Evolutionary conservation across 2,329 filamentous ascomycete genomes (phyloP).

Genomic region (Sodiomyces alkalinus): DNA sequence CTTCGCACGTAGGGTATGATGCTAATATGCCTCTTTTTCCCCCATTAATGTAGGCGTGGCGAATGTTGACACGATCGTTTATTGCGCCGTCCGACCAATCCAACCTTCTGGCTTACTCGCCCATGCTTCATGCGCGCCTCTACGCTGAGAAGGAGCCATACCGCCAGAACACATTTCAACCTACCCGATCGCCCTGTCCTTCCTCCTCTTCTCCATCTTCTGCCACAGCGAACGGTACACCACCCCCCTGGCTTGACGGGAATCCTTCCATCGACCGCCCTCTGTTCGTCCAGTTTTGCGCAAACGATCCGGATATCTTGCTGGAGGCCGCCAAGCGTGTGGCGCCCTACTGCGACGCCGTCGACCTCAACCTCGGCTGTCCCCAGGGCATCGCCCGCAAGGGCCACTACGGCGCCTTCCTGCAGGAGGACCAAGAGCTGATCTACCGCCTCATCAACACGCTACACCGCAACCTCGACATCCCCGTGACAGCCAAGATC

Average conservation of each 20-base stretch:
- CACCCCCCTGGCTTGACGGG: constrained; percentile 58
- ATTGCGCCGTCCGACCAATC: constrained; percentile 50
- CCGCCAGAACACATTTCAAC: constrained; percentile 68
- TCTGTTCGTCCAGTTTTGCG: constrained; percentile 92
- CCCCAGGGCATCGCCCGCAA: constrained; percentile 88
- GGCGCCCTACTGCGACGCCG: constrained; percentile 80
- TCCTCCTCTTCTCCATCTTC: constrained; percentile 11
- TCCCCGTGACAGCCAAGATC: constrained; percentile 93
- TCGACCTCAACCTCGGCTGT: constrained; percentile 91
- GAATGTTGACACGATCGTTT: constrained; percentile 89
- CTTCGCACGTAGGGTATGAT: not conserved
- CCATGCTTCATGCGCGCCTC: constrained; percentile 89
- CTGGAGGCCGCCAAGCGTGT: constrained; percentile 66
- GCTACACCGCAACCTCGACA: constrained; percentile 60
- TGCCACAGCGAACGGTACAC: constrained; percentile 5
- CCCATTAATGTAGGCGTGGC: constrained; percentile 98
- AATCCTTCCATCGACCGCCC: constrained; percentile 75
- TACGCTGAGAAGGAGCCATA: constrained; percentile 67
- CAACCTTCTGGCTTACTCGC: constrained; percentile 72
- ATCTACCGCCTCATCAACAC: constrained; percentile 71
- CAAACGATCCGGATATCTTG: constrained; percentile 68
- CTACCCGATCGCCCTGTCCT: constrained; percentile 32
- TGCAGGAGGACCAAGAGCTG: constrained; percentile 82
- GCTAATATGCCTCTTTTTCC: not conserved
- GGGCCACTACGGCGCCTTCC: constrained; percentile 83